Evolutionary conservation across 257 asterid genomes (phyloP).

Genomic region (Ehretia macrophylla): DNA sequence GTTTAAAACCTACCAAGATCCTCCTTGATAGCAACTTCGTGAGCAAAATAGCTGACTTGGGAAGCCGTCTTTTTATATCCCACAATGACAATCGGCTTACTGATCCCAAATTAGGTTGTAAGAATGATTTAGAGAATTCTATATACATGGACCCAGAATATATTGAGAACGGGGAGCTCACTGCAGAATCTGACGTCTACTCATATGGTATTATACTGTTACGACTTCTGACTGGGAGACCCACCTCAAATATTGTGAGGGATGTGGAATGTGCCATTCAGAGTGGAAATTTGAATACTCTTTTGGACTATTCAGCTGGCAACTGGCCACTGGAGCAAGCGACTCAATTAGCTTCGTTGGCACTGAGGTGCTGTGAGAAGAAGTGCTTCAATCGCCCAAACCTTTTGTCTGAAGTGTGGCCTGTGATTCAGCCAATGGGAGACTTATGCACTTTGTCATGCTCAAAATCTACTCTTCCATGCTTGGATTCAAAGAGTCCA

Average conservation of each 20-base stretch:
- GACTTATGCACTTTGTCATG: constrained; percentile 29
- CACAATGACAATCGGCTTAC: constrained; percentile 18
- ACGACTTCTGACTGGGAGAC: constrained; percentile 63
- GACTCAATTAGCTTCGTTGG: constrained; percentile 49
- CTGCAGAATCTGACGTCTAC: constrained; percentile 73
- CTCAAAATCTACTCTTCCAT: constrained; percentile 26
- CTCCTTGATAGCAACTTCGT: constrained; percentile 61
- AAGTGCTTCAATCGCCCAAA: constrained; percentile 49
- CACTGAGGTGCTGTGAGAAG: constrained; percentile 65
- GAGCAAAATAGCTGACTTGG: constrained; percentile 66
- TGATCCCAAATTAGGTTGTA: constrained; percentile 7
- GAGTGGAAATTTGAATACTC: constrained; percentile 44
- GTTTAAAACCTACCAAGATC: constrained; percentile 58
- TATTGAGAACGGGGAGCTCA: constrained; percentile 34
- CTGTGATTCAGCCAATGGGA: constrained; percentile 54
- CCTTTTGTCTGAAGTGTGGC: constrained; percentile 52
- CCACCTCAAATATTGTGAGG: constrained; percentile 46
- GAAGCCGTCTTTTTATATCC: constrained; percentile 40
- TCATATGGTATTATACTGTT: constrained; percentile 69
- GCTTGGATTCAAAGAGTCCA: constrained; percentile 37
- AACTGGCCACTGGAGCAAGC: constrained; percentile 73
- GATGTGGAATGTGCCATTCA: constrained; percentile 69
- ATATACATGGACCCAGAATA: constrained; percentile 55
- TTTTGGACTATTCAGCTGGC: constrained; percentile 74
- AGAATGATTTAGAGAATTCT: constrained; percentile 34